phyloP scores from a whole-genome alignment of 1,284 basidiomycete species.

The Nidula niveotomentosa region DNA sequence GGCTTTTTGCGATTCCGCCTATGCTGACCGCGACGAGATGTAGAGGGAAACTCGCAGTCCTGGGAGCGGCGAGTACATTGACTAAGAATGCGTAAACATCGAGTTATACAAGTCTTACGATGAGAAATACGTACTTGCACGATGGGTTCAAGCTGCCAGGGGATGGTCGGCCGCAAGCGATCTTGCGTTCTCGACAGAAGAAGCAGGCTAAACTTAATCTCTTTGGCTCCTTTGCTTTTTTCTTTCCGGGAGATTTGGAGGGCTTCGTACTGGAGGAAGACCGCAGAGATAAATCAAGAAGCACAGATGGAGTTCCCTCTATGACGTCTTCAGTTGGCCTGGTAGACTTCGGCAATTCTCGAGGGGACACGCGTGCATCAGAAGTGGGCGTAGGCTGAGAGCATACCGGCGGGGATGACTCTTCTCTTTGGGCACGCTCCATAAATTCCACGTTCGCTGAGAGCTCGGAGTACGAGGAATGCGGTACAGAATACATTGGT shows the following conservation, averaged over 20 bases:
- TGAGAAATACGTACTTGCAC: not conserved
- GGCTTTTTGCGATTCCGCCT: conserved; percentile 10
- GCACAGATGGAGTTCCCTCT: not conserved
- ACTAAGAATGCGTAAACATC: conserved; percentile 6
- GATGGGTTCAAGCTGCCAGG: conserved; percentile 23
- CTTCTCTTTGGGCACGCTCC: conserved; percentile 9
- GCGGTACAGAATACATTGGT: conserved; percentile 4
- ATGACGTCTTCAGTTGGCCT: not conserved
- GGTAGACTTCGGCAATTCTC: not conserved
- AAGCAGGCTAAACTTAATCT: conserved; percentile 40
- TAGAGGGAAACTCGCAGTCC: conserved; percentile 20
- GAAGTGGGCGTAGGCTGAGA: not conserved
- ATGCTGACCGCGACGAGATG: conserved; percentile 18
- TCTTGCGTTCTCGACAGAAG: conserved; percentile 45
- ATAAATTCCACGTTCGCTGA: conserved; percentile 9
- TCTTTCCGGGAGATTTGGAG: not conserved
- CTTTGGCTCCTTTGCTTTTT: conserved; percentile 16
- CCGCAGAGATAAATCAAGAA: not conserved
- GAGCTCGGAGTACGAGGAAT: conserved; percentile 12
- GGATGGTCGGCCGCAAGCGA: conserved; percentile 40
- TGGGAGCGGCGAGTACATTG: conserved; percentile 17
- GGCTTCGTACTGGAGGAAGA: not conserved
- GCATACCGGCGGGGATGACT: not conserved
- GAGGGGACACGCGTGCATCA: not conserved
- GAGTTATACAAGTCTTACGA: not conserved